Evolutionary conservation across 306 rosid genomes (phyloP).

Genomic region (Leucaena leucocephala): DNA sequence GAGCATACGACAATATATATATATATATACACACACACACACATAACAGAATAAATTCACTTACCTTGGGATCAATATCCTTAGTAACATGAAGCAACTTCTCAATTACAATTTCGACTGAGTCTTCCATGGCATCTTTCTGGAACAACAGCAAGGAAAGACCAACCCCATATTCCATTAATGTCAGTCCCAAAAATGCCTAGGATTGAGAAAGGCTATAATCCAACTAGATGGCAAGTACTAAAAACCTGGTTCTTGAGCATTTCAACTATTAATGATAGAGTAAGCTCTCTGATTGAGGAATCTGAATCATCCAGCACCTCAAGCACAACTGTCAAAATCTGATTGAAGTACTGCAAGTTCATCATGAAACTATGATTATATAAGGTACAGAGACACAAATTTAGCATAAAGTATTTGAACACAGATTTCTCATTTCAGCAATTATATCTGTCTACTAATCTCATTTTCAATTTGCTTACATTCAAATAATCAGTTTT

Average conservation of each 20-base stretch:
- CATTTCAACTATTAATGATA: conserved; percentile 80
- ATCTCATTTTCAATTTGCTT: conserved; percentile 3
- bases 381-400: conserved; percentile 19
- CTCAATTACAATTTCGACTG: conserved; percentile 95
- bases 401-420: conserved; percentile 10
- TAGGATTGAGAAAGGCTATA: background rate
- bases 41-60: conserved; percentile 20
- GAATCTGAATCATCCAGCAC: conserved; percentile 92
- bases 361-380: conserved; percentile 41
- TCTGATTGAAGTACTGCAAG: conserved; percentile 99
- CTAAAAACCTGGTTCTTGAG: conserved; percentile 76
- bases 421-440: conserved; percentile 15
- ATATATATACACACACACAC: conserved; percentile 21
- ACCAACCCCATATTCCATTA: background rate
- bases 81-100: conserved; percentile 91
- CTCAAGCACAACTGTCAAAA: conserved; percentile 91
- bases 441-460: conserved; percentile 11
- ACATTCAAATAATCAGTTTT: conserved; percentile 1
- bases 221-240: conserved; percentile 29
- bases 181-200: conserved; percentile 10
- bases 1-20: conserved; percentile 3
- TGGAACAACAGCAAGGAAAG: conserved; percentile 37
- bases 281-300: conserved; percentile 76
- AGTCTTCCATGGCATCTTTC: conserved; percentile 91
- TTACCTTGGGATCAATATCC: conserved; percentile 78